Conservation (phyloP, 1,139 yeast species). For the Hyphopichia fennica region DNA sequence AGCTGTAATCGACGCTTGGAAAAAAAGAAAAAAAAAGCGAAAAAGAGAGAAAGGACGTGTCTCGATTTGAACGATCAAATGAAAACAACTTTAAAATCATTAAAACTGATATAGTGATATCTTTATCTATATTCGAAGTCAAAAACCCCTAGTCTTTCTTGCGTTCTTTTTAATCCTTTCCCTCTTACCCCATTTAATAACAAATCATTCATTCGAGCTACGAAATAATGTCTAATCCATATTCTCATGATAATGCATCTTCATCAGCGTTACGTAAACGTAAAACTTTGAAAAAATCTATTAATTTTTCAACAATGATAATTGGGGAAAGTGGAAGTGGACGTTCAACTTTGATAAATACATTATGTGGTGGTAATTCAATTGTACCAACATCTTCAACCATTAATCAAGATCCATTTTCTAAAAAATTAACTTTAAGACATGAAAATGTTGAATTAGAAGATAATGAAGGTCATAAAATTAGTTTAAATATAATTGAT, state of each 20-base stretch:
- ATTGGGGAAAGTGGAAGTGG: conserved; percentile 65
- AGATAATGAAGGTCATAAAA: conserved; percentile 53
- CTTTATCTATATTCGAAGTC: too few relatives aligned
- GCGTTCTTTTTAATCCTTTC: too few relatives aligned
- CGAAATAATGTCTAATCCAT: not conserved
- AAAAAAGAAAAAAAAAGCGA: too few relatives aligned
- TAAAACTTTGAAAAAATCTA: conserved; percentile 56
- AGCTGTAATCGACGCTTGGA: too few relatives aligned
- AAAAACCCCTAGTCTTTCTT: too few relatives aligned
- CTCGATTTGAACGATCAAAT: too few relatives aligned
- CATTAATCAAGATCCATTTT: conserved; percentile 42
- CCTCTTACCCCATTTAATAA: too few relatives aligned
- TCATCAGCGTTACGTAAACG: conserved; percentile 53
- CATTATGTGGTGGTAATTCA: conserved; percentile 78
- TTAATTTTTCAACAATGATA: conserved; percentile 56
- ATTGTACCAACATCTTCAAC: conserved; percentile 49
- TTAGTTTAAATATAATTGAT: conserved; percentile 47
- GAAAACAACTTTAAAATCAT: too few relatives aligned
- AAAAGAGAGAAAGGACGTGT: too few relatives aligned
- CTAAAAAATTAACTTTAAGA: conserved; percentile 43
- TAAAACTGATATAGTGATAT: too few relatives aligned
- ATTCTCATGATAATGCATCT: conserved; percentile 14
- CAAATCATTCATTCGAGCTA: too few relatives aligned
- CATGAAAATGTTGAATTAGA: conserved; percentile 53
- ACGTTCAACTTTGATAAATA: conserved; percentile 60